Conservation (phyloP, 305 asterid genomes). For the Fraxinus sp. region DNA sequence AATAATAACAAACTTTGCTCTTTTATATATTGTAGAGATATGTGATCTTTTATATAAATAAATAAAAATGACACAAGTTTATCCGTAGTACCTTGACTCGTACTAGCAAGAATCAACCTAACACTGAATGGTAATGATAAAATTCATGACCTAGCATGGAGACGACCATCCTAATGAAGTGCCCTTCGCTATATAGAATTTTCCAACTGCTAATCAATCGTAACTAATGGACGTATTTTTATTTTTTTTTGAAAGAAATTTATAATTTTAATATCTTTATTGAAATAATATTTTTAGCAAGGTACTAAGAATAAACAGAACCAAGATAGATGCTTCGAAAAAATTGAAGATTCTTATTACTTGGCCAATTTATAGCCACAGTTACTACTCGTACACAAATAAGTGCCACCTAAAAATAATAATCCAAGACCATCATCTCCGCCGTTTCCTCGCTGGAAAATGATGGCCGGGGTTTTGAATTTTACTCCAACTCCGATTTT, state of each 20-base stretch:
- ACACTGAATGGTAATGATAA: no score
- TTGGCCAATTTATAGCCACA: conserved; percentile 51
- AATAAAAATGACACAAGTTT: no score
- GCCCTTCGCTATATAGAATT: neutral
- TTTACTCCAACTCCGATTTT: conserved; percentile 43
- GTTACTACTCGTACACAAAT: neutral
- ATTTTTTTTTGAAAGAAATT: no score
- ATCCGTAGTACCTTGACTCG: no score
- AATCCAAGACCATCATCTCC: conserved; percentile 7
- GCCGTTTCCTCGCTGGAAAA: conserved; percentile 21
- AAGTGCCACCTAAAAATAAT: neutral
- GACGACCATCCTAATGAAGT: neutral
- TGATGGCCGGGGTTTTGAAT: conserved; percentile 59
- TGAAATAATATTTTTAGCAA: neutral
- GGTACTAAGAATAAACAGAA: neutral
- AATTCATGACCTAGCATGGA: neutral
- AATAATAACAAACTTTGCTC: no score
- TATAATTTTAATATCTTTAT: neutral
- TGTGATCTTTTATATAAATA: no score
- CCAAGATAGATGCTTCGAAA: neutral
- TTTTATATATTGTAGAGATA: no score
- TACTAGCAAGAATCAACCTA: no score
- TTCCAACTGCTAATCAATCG: neutral
- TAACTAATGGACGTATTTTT: neutral
- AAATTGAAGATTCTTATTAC: conserved; percentile 9